Conservation (phyloP, 768 basidiomycete species). For the Suillus occidentalis region DNA sequence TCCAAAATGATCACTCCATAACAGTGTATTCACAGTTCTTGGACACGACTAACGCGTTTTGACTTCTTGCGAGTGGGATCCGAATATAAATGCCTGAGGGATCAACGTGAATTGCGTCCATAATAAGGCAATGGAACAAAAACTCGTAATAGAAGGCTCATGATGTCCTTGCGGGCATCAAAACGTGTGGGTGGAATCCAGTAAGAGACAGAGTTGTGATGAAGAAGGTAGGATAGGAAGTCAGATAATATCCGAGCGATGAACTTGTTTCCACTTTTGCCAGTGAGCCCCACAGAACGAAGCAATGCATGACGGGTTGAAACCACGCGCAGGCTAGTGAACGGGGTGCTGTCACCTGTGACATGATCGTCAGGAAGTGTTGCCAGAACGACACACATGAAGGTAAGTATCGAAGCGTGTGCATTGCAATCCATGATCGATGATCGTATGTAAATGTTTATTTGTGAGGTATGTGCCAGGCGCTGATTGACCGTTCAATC, state of each 20-base stretch:
- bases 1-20: neutral
- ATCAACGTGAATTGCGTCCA: neutral
- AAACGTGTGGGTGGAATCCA: neutral
- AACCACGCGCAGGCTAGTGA: neutral
- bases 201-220: neutral
- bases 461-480: slow-evolving; percentile 45
- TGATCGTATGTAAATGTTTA: neutral
- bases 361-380: neutral
- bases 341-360: slow-evolving; percentile 1
- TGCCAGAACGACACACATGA: neutral
- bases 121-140: neutral
- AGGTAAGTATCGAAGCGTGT: neutral
- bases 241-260: neutral
- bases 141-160: neutral
- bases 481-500: slow-evolving; percentile 73
- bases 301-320: neutral
- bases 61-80: neutral
- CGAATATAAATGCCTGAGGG: neutral
- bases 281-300: neutral
- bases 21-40: neutral
- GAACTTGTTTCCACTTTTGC: neutral
- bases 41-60: neutral
- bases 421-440: neutral
- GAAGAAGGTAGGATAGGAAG: neutral
- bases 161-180: neutral